Percentiles rank a stretch among this genome's conserved stretches.
Evolutionary conservation across 306 rosid genomes (phyloP).

Genomic region (Vigna hirtella): DNA sequence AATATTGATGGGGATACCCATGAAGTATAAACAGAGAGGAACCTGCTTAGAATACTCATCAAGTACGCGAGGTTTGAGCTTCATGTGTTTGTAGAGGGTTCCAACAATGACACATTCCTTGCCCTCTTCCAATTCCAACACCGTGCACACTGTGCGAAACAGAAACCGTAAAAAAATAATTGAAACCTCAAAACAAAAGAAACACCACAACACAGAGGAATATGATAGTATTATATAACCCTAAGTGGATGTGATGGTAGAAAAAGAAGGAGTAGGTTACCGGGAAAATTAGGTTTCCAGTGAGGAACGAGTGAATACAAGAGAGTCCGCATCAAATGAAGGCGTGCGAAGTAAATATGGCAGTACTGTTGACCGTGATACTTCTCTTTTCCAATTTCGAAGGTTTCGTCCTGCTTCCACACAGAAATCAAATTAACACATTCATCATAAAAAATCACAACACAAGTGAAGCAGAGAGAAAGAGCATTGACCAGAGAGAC

Average conservation of each 20-base stretch:
- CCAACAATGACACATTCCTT: constrained; percentile 91
- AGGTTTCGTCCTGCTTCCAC: constrained; percentile 64
- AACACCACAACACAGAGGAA: background rate
- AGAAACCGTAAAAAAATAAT: background rate
- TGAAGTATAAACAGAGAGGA: background rate
- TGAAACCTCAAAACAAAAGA: background rate
- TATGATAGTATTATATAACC: background rate
- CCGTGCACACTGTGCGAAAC: constrained; percentile 69
- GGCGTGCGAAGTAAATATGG: constrained; percentile 88
- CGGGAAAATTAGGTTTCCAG: constrained; percentile 81
- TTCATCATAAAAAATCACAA: background rate
- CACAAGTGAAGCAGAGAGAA: background rate
- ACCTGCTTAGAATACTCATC: constrained; percentile 96
- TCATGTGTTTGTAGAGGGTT: constrained; percentile 92
- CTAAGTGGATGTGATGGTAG: background rate
- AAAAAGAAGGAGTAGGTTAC: constrained; percentile 42
- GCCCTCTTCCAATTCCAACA: constrained; percentile 73
- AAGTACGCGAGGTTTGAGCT: constrained; percentile 87
- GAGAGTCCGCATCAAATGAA: constrained; percentile 82
- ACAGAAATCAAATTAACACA: background rate
- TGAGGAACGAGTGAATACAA: constrained; percentile 70
- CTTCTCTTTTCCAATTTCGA: constrained; percentile 66
- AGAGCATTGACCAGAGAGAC: constrained; percentile 48
- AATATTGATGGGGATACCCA: background rate
- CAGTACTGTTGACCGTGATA: constrained; percentile 90